Percentiles rank a stretch among this genome's conserved stretches.
These are phyloP conservation scores for Blastobotrys raffinosifermentans DNA, from an alignment of 1,139 yeast genomes.

Conservation along the genomic window DNA sequence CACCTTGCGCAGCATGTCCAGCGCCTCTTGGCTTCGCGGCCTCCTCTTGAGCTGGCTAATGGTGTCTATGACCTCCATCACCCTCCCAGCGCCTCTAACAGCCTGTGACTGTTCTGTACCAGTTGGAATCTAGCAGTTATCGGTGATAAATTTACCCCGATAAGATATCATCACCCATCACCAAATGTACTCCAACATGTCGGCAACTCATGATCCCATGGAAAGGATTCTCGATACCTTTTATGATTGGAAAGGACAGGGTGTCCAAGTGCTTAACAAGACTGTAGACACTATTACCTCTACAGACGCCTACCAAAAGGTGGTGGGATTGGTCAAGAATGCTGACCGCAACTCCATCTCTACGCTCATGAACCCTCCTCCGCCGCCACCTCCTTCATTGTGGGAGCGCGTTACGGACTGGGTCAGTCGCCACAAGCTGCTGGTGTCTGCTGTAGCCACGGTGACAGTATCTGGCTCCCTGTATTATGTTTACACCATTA, in stretches of 20 bases:
- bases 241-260: conserved; percentile 21
- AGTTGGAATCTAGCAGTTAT: not conserved
- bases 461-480: conserved; percentile 22
- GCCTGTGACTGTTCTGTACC: not conserved
- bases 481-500: conserved; percentile 17
- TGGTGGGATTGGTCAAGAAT: conserved; percentile 13
- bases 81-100: conserved; percentile 12
- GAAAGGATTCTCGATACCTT: conserved; percentile 22
- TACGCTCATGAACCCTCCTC: conserved; percentile 15
- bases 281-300: conserved; percentile 22
- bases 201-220: conserved; percentile 23
- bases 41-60: conserved; percentile 26
- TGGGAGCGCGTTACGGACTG: conserved; percentile 24
- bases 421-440: conserved; percentile 24
- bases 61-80: conserved; percentile 10
- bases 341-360: conserved; percentile 10
- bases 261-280: conserved; percentile 19
- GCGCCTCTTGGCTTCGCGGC: conserved; percentile 28
- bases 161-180: not conserved
- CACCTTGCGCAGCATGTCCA: conserved; percentile 27
- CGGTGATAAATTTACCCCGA: not conserved
- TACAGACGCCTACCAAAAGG: conserved; percentile 16
- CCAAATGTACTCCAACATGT: conserved; percentile 1
- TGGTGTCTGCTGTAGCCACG: conserved; percentile 21
- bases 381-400: conserved; percentile 25